A percentile compares a stretch with the other conserved stretches of the same genome.
Evolutionary conservation across 1,284 basidiomycete genomes (phyloP).

Genomic region (Cerrena zonata): DNA sequence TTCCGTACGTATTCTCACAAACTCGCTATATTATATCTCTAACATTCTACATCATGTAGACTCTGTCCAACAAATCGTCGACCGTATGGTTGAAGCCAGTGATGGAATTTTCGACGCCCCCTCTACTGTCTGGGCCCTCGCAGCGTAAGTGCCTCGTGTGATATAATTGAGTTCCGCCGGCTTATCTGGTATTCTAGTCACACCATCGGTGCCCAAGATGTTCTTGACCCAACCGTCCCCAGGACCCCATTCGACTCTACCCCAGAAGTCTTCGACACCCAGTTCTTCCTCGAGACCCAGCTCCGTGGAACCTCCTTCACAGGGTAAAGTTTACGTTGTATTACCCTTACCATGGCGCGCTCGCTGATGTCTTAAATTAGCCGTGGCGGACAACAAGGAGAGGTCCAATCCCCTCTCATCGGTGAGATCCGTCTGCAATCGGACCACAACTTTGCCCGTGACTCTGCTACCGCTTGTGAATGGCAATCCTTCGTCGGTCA

Average conservation of each 20-base stretch:
- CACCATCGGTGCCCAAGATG: constrained; percentile 22
- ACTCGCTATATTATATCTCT: too few relatives aligned
- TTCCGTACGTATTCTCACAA: too few relatives aligned
- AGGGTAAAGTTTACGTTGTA: constrained; percentile 19
- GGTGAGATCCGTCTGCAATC: constrained; percentile 28
- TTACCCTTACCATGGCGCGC: constrained; percentile 27
- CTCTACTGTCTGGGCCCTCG: constrained; percentile 15
- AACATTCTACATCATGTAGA: too few relatives aligned
- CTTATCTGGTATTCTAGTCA: too few relatives aligned
- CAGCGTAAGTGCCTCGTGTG: not conserved
- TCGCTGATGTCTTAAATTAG: too few relatives aligned
- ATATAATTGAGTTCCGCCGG: not conserved
- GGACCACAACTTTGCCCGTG: too few relatives aligned
- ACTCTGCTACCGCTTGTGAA: not conserved
- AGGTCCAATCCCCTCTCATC: constrained; percentile 20
- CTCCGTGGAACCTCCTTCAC: too few relatives aligned
- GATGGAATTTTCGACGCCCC: constrained; percentile 16
- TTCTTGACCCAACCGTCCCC: constrained; percentile 17
- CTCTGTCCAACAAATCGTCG: constrained; percentile 20
- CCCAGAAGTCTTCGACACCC: constrained; percentile 18
- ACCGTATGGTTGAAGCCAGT: constrained; percentile 21
- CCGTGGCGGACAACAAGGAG: constrained; percentile 15
- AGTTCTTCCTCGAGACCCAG: constrained; percentile 24
- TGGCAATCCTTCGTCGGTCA: too few relatives aligned
- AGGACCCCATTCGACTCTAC: constrained; percentile 24